Evolutionary conservation across 2,329 filamentous ascomycete genomes (phyloP), one percentile per base, ranked within the genome.

Genomic region (Aspergillaceae sp.): DNA sequence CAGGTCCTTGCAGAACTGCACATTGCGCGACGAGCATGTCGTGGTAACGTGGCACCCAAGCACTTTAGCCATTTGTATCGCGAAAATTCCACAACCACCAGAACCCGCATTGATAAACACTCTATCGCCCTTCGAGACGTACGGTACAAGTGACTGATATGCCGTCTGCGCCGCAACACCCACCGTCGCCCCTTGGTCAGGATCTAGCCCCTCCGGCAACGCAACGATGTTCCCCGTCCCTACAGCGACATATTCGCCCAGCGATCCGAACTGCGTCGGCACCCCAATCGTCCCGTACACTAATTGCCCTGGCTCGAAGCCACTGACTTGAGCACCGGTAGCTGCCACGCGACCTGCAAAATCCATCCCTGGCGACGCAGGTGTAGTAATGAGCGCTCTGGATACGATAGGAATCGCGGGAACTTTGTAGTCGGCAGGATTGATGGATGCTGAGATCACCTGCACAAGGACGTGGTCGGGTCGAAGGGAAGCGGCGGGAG

Each of bases 21-120:
- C 67, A 58, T 84, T 86, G 4, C 60, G 60, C 0, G 66, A 70
- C 7, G 80, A 84, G 56, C 82, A 85, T 4, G 73, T 74, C 2
- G 72, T 70, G 2, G 75, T 78, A 30, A 86, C 81, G 50, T 75
- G 66, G 52, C 76, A 81, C 0, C 80, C 80, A 3, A 79, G 56
- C 0, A 68, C 66, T 58, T 83, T 84, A 6, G 80, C 81, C 40
- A 84, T 74, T 57, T 85, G 82, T 44, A 85, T 78, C 0, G 71
- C 75, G 47, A 74, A 82, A 0, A 74, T 72, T 0, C 82, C 82
- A 1, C 72, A 75, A 0, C 82, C 82, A 7, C 82, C 82, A 4
- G 74, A 78, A 0, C 80, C 80, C 8, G 80, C 81, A 52, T 84
- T 84, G 60, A 84, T 75, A 55, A 84, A 79, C 5, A 85, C 70